These are phyloP conservation scores for Sabuloglossum arenarium DNA, from an alignment of 495 filamentous ascomycete genomes.

Conservation along the genomic window DNA sequence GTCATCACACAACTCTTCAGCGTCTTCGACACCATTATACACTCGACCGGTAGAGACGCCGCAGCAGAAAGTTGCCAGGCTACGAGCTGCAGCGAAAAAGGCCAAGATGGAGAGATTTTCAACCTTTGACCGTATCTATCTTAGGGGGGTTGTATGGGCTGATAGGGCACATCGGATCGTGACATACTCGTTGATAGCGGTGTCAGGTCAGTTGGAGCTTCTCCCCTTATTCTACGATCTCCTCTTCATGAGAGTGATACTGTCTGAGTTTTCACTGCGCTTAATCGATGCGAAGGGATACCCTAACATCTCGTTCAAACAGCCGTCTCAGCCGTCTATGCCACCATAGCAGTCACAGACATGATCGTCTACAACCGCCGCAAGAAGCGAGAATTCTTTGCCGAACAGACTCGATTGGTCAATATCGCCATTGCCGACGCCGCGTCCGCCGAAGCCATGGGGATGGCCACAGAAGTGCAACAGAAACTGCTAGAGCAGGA, in stretches of 20 bases:
- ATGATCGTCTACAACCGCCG: constrained; percentile 74
- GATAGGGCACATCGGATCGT: constrained; percentile 68
- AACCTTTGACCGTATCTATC: constrained; percentile 46
- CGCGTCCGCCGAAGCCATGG: constrained; percentile 35
- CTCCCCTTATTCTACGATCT: too few relatives aligned
- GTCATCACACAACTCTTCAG: constrained; percentile 14
- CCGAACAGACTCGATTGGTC: constrained; percentile 36
- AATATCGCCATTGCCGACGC: constrained; percentile 29
- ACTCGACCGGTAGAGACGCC: constrained; percentile 44
- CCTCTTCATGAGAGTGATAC: too few relatives aligned
- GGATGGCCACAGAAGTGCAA: constrained; percentile 38
- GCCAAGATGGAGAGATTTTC: constrained; percentile 44
- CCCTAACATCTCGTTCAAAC: background rate
- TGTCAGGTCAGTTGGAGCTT: constrained; percentile 61
- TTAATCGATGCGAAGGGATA: background rate
- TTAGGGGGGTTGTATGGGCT: constrained; percentile 47
- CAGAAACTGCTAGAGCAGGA: constrained; percentile 21
- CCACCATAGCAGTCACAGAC: constrained; percentile 57
- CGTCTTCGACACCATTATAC: constrained; percentile 11
- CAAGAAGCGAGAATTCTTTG: constrained; percentile 43
- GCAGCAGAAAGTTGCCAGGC: constrained; percentile 67
- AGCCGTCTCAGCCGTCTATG: background rate
- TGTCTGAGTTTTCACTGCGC: background rate
- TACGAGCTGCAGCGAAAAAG: constrained; percentile 58
- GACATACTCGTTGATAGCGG: constrained; percentile 50